These are phyloP conservation scores for Aspergillus neotritici DNA, from an alignment of 2,329 filamentous ascomycete genomes.

Conservation along the genomic window DNA sequence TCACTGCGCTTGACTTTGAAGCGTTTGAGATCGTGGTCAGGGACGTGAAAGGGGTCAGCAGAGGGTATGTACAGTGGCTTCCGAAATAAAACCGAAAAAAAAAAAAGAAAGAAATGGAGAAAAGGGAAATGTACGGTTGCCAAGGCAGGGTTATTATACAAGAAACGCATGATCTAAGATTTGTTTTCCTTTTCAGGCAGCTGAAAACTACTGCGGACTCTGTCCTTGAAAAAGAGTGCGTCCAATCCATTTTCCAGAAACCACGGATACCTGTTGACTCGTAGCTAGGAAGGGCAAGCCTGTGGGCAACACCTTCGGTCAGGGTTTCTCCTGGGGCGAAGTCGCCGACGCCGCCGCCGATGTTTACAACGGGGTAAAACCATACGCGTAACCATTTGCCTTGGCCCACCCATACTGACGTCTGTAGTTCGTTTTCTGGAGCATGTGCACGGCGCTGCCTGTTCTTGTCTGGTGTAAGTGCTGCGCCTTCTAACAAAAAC, in stretches of 20 bases:
- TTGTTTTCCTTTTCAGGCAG: slow-evolving; percentile 39
- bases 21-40: slow-evolving; percentile 81
- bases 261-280: slow-evolving; percentile 16
- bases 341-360: slow-evolving; percentile 78
- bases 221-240: slow-evolving; percentile 69
- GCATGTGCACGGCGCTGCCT: slow-evolving; percentile 81
- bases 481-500: background rate
- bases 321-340: slow-evolving; percentile 66
- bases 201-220: slow-evolving; percentile 43
- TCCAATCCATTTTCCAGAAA: slow-evolving; percentile 25
- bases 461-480: slow-evolving; percentile 87
- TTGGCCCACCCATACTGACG: slow-evolving; percentile 8
- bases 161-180: slow-evolving; percentile 33
- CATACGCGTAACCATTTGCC: no score
- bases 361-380: slow-evolving; percentile 78
- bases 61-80: slow-evolving; percentile 98
- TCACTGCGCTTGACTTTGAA: slow-evolving; percentile 86
- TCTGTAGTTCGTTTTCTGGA: slow-evolving; percentile 85
- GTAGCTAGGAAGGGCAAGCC: slow-evolving; percentile 66
- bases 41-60: slow-evolving; percentile 83
- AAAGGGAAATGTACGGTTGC: slow-evolving; percentile 46
- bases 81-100: slow-evolving; percentile 62
- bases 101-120: background rate
- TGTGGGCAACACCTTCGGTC: slow-evolving; percentile 62
- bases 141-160: slow-evolving; percentile 35